A percentile compares a stretch with the other conserved stretches of the same genome.
phyloP scores from a whole-genome alignment of 1,284 basidiomycete species.

The Bondarzewia mesenterica region DNA sequence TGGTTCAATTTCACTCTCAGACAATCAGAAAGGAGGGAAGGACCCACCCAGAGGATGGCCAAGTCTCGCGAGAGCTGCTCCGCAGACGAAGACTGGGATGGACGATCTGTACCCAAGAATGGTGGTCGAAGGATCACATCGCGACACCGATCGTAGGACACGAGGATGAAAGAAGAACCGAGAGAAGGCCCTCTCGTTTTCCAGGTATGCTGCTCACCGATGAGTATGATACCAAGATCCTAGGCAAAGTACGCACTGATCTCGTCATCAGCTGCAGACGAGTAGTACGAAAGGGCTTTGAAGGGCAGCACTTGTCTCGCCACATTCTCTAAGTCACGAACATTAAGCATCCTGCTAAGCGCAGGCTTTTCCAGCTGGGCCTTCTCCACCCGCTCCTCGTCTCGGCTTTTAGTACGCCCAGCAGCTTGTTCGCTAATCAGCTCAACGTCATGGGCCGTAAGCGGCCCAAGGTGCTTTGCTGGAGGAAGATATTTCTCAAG shows the following conservation, averaged over 20 bases:
- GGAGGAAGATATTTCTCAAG: constrained; percentile 60
- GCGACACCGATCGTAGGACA: constrained; percentile 63
- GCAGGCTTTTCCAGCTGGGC: constrained; percentile 57
- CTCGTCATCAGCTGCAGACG: constrained; percentile 77
- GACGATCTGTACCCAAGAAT: constrained; percentile 71
- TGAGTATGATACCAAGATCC: constrained; percentile 1
- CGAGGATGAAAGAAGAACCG: constrained; percentile 80
- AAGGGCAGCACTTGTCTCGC: constrained; percentile 62
- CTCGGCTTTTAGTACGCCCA: constrained; percentile 49
- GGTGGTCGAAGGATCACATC: constrained; percentile 67
- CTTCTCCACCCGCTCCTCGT: constrained; percentile 61
- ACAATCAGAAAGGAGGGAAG: not conserved
- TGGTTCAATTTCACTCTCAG: not conserved
- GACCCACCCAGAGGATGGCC: constrained; percentile 71
- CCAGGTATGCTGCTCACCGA: constrained; percentile 38
- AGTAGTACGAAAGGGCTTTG: constrained; percentile 77
- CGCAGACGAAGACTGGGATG: constrained; percentile 80
- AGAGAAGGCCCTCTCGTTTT: constrained; percentile 70
- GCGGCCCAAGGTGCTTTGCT: constrained; percentile 63
- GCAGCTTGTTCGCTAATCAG: constrained; percentile 31
- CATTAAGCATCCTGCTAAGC: constrained; percentile 58
- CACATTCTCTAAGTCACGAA: constrained; percentile 71
- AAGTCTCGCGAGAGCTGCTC: constrained; percentile 83
- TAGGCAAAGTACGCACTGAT: constrained; percentile 44
- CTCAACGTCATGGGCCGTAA: constrained; percentile 47